Evolutionary conservation across 495 filamentous ascomycete genomes (phyloP).

Genomic region (Penicillium arizonense): DNA sequence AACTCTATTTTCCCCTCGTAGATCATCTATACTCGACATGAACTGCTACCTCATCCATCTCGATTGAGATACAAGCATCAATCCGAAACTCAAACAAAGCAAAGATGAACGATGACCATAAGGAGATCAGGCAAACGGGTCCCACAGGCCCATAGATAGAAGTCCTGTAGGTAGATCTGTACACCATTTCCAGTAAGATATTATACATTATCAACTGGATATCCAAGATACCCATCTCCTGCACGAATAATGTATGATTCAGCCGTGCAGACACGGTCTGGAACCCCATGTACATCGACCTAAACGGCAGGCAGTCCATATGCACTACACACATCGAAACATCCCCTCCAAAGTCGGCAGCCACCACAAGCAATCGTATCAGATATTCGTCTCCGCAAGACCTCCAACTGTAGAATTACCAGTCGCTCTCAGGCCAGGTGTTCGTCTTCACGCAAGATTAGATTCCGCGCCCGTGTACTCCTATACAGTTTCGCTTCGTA

Average conservation of each 20-base stretch:
- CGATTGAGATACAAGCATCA: too few relatives aligned
- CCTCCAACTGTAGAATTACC: not conserved
- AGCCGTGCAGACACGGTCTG: constrained; percentile 13
- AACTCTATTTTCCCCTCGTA: not conserved
- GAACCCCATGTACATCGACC: constrained; percentile 2
- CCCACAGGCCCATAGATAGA: too few relatives aligned
- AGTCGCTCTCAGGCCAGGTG: too few relatives aligned
- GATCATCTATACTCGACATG: not conserved
- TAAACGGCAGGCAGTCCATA: constrained; percentile 1
- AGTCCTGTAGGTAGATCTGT: too few relatives aligned
- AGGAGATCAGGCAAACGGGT: not conserved
- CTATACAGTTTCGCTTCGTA: too few relatives aligned
- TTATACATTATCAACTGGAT: too few relatives aligned
- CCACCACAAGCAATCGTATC: not conserved
- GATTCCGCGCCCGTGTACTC: too few relatives aligned
- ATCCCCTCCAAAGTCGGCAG: not conserved
- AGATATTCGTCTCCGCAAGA: not conserved
- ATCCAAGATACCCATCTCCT: not conserved
- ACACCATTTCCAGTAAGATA: too few relatives aligned
- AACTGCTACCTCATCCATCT: not conserved
- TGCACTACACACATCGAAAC: not conserved
- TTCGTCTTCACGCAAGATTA: too few relatives aligned
- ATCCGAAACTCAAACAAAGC: not conserved
- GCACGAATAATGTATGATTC: not conserved
- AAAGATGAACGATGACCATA: not conserved